phyloP scores from a whole-genome alignment of 2,329 filamentous ascomycete genomes.

The Dryadomyces quercus-mongolicae region DNA sequence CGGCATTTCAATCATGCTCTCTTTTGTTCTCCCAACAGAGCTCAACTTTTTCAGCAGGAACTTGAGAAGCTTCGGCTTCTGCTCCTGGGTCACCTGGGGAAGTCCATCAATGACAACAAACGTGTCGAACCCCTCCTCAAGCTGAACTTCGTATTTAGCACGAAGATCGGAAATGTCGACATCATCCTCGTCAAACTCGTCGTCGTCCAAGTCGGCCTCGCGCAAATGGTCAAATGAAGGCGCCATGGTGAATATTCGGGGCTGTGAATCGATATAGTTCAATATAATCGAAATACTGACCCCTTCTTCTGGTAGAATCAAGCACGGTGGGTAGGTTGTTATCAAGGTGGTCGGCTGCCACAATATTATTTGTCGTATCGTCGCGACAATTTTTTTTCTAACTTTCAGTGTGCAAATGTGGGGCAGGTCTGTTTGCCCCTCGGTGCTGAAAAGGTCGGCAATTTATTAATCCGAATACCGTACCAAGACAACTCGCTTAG shows the following conservation, averaged over 20 bases:
- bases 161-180: constrained; percentile 90
- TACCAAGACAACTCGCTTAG: not conserved
- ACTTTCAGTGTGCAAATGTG: constrained; percentile 4
- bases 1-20: constrained; percentile 89
- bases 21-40: constrained; percentile 69
- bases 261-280: not conserved
- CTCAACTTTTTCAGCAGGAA: constrained; percentile 91
- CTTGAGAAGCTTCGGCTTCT: constrained; percentile 89
- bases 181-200: constrained; percentile 83
- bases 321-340: not conserved
- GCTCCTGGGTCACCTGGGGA: constrained; percentile 77
- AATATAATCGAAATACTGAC: too few relatives aligned
- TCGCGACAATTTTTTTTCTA: constrained; percentile 7
- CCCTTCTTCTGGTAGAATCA: not conserved
- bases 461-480: constrained; percentile 1
- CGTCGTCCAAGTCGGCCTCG: constrained; percentile 77
- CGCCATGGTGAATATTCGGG: constrained; percentile 55
- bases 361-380: not conserved
- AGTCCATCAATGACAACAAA: constrained; percentile 96
- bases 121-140: constrained; percentile 91
- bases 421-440: constrained; percentile 5
- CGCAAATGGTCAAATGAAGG: constrained; percentile 85
- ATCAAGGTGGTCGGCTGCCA: not conserved
- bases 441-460: not conserved
- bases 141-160: constrained; percentile 89